Base-by-base conservation (phyloP, 1,284 basidiomycete species). In the Amylostereum chailletii region DNA sequence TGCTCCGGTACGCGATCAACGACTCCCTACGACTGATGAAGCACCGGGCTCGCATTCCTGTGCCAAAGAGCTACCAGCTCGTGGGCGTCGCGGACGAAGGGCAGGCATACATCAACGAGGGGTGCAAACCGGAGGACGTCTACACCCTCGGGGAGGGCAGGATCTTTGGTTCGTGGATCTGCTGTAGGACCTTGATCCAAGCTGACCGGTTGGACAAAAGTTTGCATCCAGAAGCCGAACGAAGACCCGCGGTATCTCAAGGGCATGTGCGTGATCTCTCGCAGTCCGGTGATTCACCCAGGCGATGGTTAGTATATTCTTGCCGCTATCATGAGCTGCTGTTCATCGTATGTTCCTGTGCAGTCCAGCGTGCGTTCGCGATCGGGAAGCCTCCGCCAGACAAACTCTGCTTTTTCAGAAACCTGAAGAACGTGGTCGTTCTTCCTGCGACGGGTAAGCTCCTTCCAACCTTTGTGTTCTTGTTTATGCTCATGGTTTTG, bases 61-160 rank as follows among this genome's bases (percentile, higher is more conserved):
- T 90, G n/a, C 78, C 79, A 0, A 63, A 78, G 2, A 79, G 78
- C 46, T 77, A 76, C 54, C 71, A 78, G 27, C 69, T 90, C 2
- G 83, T 88, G 29, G 87, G 88, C 3, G 73, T 89, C 38, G 82
- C 83, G 3, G 87, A 89, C 58, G 86, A 86, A 63, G 83, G 83
- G 2, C 72, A 74, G 3, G 71, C 75, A 1, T 82, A 86, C 54
- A 64, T 65, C 45, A 58, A 60, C 8, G 64, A 62, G 5, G 78
- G 76, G 4, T 11, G 4, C 0, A 38, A 51, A 4, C 57, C 65
- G 42, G 57, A 71, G 11, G 68, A 80, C 48, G 74, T 83, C 1
- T 83, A 67, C 53, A 69, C 58, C 9, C 62, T 86, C 3, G 58
- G 60, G 2, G 70, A 74, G 53, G 75, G 72, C 1, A 64, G 79